Evolutionary conservation across 2,329 filamentous ascomycete genomes (phyloP).

Genomic region (Amylocarpus encephaloides): DNA sequence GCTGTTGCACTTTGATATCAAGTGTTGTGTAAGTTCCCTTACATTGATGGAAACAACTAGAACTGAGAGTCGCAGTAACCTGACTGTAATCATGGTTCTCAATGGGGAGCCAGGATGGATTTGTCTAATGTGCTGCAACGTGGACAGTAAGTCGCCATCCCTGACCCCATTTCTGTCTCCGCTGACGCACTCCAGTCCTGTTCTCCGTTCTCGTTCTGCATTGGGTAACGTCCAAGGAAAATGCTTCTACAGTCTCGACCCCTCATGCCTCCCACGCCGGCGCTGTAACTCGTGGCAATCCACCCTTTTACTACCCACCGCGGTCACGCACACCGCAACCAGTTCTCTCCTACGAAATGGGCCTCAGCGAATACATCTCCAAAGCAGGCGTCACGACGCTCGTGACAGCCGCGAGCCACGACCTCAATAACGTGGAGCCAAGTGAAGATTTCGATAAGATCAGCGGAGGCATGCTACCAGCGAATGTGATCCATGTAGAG

Average conservation of each 20-base stretch:
- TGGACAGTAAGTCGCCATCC: slow-evolving; percentile 43
- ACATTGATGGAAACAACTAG: too few relatives aligned
- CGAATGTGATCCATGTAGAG: slow-evolving; percentile 15
- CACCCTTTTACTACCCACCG: background rate
- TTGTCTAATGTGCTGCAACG: slow-evolving; percentile 59
- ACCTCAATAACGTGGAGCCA: background rate
- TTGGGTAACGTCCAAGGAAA: slow-evolving; percentile 46
- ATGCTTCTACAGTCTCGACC: slow-evolving; percentile 20
- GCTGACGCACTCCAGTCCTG: slow-evolving; percentile 38
- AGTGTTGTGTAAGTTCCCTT: slow-evolving; percentile 46
- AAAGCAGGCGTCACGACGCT: slow-evolving; percentile 17
- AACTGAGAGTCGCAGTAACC: slow-evolving; percentile 39
- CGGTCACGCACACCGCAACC: slow-evolving; percentile 3
- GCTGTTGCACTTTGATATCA: slow-evolving; percentile 49
- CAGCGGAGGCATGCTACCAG: slow-evolving; percentile 6
- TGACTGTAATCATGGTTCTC: slow-evolving; percentile 51
- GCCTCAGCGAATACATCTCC: slow-evolving; percentile 10
- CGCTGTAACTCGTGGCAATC: background rate
- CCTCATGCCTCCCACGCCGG: slow-evolving; percentile 3
- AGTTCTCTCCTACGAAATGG: slow-evolving; percentile 5
- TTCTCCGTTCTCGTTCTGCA: slow-evolving; percentile 57
- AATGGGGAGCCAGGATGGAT: slow-evolving; percentile 59
- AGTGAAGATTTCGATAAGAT: slow-evolving; percentile 4
- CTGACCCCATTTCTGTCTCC: background rate
- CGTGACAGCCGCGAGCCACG: slow-evolving; percentile 10